Evolutionary conservation across 2,329 filamentous ascomycete species (phyloP), one percentile per base, ranked within the genome.

Genomic region (Diaporthe vexans): DNA sequence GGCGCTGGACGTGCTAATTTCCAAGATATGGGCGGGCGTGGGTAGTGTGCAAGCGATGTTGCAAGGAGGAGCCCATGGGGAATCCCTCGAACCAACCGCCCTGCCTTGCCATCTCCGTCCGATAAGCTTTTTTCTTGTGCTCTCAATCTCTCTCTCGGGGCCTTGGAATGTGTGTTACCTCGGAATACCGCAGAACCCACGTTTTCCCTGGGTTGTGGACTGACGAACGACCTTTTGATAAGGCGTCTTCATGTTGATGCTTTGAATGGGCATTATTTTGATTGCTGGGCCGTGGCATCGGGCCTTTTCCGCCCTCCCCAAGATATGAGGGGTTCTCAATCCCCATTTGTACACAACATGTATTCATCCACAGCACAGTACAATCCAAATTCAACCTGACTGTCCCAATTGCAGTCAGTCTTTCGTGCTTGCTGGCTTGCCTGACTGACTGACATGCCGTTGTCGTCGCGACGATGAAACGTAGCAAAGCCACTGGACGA

Each of bases 401-500:
- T 43, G 40, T 43, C 40, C 48, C 63, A 17, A 54, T 54, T 37
- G 15, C 33, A 54, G n/a, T n/a, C 33, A 54, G n/a, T n/a, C 13
- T 40, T 63, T 15, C 40, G n/a, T 51, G 11, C 40, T 15, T 1
- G 11, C 40, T 43, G 11, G 40, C 40, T 17, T 17, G 15, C 13
- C 21, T 46, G n/a, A 26, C n/a, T 37, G 61, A 29, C 61, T 37
- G 46, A 21, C 43, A 51, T 51, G 46, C 10, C 33, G 29, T 40
- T 15, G 33, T 54, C 26, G 48, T 40, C n/a, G n/a, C 48, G 63
- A 29, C 63, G 63, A 68, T 68, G 63, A 68, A 68, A 68, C 48
- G 63, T 68, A 68, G 46, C 48, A 52, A 21, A n/a, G 26, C 63
- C 63, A 68, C 63, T 67, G 63, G 63, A 52, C 63, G 63, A 67